Percentiles rank a stretch among this genome's conserved stretches.
Conservation (phyloP, 164 flowering plant species). For the Piper betle region DNA sequence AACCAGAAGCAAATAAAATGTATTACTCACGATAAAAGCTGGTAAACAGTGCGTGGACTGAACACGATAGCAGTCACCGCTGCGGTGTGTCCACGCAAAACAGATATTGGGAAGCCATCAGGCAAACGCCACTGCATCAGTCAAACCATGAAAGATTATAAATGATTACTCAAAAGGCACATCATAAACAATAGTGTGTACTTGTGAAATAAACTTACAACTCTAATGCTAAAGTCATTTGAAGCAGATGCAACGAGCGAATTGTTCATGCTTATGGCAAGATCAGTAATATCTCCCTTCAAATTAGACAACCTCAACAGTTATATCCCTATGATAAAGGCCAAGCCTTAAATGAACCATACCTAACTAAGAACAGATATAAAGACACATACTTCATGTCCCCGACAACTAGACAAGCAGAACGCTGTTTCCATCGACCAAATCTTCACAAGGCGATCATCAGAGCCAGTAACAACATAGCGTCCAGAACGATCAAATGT, state of each 20-base stretch:
- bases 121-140: slow-evolving; percentile 86
- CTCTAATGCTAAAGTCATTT: slow-evolving; percentile 83
- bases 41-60: slow-evolving; percentile 70
- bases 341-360: background rate
- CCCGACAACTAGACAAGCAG: slow-evolving; percentile 95
- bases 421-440: slow-evolving; percentile 99
- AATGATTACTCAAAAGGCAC: background rate
- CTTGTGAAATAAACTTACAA: slow-evolving; percentile 43
- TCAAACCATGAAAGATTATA: background rate
- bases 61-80: slow-evolving; percentile 97
- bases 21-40: slow-evolving; percentile 77
- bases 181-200: background rate
- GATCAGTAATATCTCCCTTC: slow-evolving; percentile 97
- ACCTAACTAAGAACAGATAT: background rate
- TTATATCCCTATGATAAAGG: background rate
- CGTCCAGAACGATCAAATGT: slow-evolving; percentile 87
- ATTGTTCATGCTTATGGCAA: slow-evolving; percentile 93
- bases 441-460: slow-evolving; percentile 96
- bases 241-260: slow-evolving; percentile 90
- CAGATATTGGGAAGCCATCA: slow-evolving; percentile 90
- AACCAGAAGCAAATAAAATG: background rate
- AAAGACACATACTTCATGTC: slow-evolving; percentile 78
- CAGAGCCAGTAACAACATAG: slow-evolving; percentile 95
- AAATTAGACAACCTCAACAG: background rate
- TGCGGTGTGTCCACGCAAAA: slow-evolving; percentile 81